Conservation (phyloP, 2,329 filamentous ascomycete species). For the Apiospora malaysiana region DNA sequence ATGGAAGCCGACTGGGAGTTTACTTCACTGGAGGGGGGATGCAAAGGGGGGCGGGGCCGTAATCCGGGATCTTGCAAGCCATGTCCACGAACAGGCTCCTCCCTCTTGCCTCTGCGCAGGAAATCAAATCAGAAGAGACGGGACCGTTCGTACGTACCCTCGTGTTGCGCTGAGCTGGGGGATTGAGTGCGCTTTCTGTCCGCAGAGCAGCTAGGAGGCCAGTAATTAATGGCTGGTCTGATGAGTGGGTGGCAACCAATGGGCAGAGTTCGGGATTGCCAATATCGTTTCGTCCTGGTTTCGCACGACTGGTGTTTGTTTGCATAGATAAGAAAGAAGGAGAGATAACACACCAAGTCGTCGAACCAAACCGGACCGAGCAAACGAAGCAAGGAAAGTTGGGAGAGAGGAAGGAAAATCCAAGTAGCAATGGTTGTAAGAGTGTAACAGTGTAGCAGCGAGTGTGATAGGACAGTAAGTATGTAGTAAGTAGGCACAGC, state of each 20-base stretch:
- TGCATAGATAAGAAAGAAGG: background rate
- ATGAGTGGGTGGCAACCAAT: constrained; percentile 4
- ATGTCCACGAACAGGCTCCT: background rate
- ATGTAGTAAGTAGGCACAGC: background rate
- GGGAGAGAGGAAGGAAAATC: constrained; percentile 9
- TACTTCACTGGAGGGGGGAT: background rate
- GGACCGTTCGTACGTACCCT: constrained; percentile 6
- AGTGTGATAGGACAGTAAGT: background rate
- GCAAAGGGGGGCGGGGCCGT: background rate
- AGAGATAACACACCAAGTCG: constrained; percentile 3
- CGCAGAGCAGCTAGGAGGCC: background rate
- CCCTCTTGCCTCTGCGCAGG: background rate
- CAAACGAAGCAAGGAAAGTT: constrained; percentile 2
- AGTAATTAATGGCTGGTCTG: background rate
- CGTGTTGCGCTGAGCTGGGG: background rate
- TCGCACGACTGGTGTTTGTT: background rate
- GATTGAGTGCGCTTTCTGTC: background rate
- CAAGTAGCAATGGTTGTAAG: background rate
- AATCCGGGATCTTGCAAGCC: background rate
- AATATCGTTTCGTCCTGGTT: constrained; percentile 10
- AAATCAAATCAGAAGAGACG: constrained; percentile 10
- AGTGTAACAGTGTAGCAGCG: too few relatives aligned
- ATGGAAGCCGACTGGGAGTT: background rate
- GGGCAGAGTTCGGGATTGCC: background rate
- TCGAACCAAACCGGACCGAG: constrained; percentile 11